Evolutionary conservation across 495 filamentous ascomycete species (phyloP), one percentile per base, ranked within the genome.

Genomic region (Aspergillus egyptiacus): DNA sequence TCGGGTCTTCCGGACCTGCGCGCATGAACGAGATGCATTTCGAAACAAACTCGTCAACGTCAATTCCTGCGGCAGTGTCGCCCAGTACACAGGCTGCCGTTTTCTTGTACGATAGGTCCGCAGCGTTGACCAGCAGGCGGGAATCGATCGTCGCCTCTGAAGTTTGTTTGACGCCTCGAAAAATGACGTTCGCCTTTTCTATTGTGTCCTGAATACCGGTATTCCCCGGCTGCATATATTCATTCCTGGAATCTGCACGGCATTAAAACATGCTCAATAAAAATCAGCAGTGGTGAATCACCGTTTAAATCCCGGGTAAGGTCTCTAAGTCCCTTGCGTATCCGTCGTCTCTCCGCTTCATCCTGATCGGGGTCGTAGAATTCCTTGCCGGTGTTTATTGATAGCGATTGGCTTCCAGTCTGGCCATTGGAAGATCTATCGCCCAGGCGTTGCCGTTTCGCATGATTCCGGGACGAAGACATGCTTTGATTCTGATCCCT

Each of bases 61-160:
- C 94, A 19, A 98, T 70, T 2, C 89, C 86, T 27, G 81, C 78
- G 6, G 76, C 74, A 4, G 73, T 59, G 47, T 83, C 82, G 6
- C 90, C 91, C 2, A 85, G 68, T 3, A 83, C 82, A 8, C 89
- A 70, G 25, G 85, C 79, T 22, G 81, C 68, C 0, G 83, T 80
- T 55, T 85, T 88, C 47, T 87, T 86, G 48, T 84, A 81, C 0
- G 84, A 81, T 2, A 90, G 67, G 51, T 97, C 93, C 15, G 87
- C 83, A 0, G 83, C 80, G 27, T 73, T 78, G 9, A 96, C 86
- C 8, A 97, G 72, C 31, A 93, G 72, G 33, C 87, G 82, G 0
- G 91, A 86, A 59, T 99, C 93, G 48, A 95, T 82, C 2, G 84
- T 89, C 1, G 93, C 93, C 62, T 99, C 94, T n/a, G 79, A 79